These are phyloP conservation scores for Saussurea involucrata DNA, from an alignment of 129 eudicot species.

Conservation along the genomic window DNA sequence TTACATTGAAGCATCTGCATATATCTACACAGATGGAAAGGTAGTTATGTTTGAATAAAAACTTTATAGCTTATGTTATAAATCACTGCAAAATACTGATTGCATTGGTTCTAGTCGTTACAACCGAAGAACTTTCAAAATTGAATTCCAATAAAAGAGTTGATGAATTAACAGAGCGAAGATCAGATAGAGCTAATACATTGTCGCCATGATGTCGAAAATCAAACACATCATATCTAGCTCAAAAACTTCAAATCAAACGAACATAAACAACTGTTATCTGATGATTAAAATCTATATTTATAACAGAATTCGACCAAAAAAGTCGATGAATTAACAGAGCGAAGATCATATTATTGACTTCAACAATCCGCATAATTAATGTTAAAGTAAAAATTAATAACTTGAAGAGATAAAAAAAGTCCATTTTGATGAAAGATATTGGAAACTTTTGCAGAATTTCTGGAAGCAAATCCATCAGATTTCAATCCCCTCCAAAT, in stretches of 20 bases:
- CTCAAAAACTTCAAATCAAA: not conserved
- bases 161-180: not conserved
- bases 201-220: constrained; percentile 35
- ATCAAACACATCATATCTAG: constrained; percentile 47
- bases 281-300: not conserved
- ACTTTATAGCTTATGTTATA: too few species aligned
- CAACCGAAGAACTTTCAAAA: not conserved
- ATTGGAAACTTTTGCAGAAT: constrained; percentile 4
- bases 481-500: constrained; percentile 1
- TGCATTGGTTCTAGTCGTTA: too few species aligned
- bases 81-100: too few species aligned
- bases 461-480: constrained; percentile 10
- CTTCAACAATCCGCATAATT: too few species aligned
- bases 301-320: not conserved
- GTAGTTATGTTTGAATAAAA: too few species aligned
- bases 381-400: not conserved
- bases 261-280: not conserved
- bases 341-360: constrained; percentile 26
- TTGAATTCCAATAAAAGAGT: not conserved
- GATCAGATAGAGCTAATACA: constrained; percentile 50
- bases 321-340: not conserved
- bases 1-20: too few species aligned
- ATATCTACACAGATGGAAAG: too few species aligned
- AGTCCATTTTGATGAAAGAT: constrained; percentile 15
- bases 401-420: not conserved